These are phyloP conservation scores for Rhinocladiella mackenziei DNA, from an alignment of 2,329 filamentous ascomycete genomes.

Conservation along the genomic window DNA sequence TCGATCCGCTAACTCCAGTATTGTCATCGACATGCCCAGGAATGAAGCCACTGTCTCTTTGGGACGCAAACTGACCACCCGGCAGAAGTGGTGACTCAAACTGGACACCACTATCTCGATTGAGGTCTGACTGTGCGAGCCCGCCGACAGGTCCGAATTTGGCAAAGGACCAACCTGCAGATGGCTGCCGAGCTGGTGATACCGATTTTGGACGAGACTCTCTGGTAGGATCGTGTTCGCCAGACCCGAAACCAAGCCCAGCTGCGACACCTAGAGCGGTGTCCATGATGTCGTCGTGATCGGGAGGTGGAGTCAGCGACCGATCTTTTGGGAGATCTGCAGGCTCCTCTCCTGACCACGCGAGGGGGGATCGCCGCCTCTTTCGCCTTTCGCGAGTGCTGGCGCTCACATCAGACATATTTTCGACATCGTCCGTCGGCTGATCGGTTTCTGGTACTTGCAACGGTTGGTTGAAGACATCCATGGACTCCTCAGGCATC, in stretches of 20 bases:
- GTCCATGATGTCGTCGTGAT: conserved; percentile 29
- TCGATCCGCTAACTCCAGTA: conserved; percentile 3
- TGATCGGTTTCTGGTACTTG: neutral
- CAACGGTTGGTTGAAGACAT: neutral
- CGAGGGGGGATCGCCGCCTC: conserved; percentile 24
- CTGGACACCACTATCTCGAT: conserved; percentile 46
- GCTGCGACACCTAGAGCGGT: conserved; percentile 29
- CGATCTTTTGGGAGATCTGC: conserved; percentile 27
- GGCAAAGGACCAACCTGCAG: conserved; percentile 26
- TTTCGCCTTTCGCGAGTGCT: conserved; percentile 28
- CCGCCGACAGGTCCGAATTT: conserved; percentile 12
- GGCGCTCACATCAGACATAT: conserved; percentile 26
- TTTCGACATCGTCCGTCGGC: conserved; percentile 6
- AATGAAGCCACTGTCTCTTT: conserved; percentile 45
- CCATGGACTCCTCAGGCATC: conserved; percentile 2
- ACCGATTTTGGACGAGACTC: conserved; percentile 4
- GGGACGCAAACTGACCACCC: conserved; percentile 22
- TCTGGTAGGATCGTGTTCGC: conserved; percentile 9
- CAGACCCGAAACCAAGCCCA: conserved; percentile 25
- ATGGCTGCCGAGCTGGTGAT: conserved; percentile 13
- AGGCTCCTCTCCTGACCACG: conserved; percentile 26
- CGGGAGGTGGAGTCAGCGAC: conserved; percentile 26
- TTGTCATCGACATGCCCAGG: conserved; percentile 28
- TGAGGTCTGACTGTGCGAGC: conserved; percentile 9
- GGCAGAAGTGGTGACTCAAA: conserved; percentile 42